Evolutionary conservation across 2,329 filamentous ascomycete genomes (phyloP).

Genomic region (Colletotrichum tamarilloi): DNA sequence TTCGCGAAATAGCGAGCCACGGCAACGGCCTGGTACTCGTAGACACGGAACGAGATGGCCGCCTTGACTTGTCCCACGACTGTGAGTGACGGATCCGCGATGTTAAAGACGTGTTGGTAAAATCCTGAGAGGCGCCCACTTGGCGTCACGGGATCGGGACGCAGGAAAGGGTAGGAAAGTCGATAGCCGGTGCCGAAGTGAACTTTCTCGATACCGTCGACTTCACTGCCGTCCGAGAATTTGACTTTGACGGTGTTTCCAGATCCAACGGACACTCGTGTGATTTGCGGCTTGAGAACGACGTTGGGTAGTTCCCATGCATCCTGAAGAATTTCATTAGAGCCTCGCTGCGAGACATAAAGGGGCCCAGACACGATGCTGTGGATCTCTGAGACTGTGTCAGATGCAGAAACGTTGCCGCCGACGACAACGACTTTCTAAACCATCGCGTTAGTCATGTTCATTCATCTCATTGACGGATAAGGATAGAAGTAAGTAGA

Average conservation of each 20-base stretch:
- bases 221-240: slow-evolving; percentile 62
- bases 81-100: slow-evolving; percentile 47
- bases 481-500: too few relatives aligned
- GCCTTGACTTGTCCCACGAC: slow-evolving; percentile 48
- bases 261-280: slow-evolving; percentile 48
- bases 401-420: slow-evolving; percentile 66
- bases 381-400: slow-evolving; percentile 64
- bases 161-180: slow-evolving; percentile 66
- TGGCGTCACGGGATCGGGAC: slow-evolving; percentile 41
- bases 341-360: slow-evolving; percentile 58
- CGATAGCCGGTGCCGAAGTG: slow-evolving; percentile 71
- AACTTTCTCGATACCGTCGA: slow-evolving; percentile 63
- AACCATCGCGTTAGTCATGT: neutral
- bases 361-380: slow-evolving; percentile 57
- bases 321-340: slow-evolving; percentile 59
- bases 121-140: slow-evolving; percentile 44
- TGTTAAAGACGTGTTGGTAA: slow-evolving; percentile 49
- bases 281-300: slow-evolving; percentile 54
- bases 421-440: slow-evolving; percentile 67
- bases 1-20: slow-evolving; percentile 49
- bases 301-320: slow-evolving; percentile 65
- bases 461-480: slow-evolving; percentile 22
- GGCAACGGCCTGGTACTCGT: slow-evolving; percentile 52
- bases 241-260: slow-evolving; percentile 46
- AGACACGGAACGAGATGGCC: slow-evolving; percentile 50